Base-by-base conservation (phyloP, 179 eudicot genomes). In the Sideroxylon spinosum region DNA sequence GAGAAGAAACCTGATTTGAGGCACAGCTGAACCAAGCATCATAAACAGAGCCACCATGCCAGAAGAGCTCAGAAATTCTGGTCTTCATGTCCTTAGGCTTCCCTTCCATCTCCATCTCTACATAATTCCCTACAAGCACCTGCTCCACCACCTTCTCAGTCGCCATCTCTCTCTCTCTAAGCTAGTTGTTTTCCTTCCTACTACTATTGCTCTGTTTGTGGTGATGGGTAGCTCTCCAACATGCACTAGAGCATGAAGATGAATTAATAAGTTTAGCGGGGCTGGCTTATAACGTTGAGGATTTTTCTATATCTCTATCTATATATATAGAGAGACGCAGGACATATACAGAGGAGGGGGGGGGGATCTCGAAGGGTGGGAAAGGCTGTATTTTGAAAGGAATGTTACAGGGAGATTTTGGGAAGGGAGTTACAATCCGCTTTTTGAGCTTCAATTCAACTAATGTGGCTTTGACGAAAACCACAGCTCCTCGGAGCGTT, bases 1-100 rank as follows among this genome's bases (percentile, higher is more conserved):
- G 44, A n/a, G 2, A 7, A 56, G 55, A 49, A 57, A 93, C 98
- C 95, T 95, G 98, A 83, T 95, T 95, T 23, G 98, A 95, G 65
- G 98, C 90, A 69, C 98, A 95, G 77, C 98, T 95, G 76, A 95
- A 95, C 98, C 98, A 95, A 66, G 98, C 98, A 75, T 95, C 99
- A 75, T 93, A 95, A 50, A 88, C 90, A 12, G 99, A 95, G 71
- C 99, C 99, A 76, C 99, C 99, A 72, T 95, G 93, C 99, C 99
- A 95, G 78, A 95, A 92, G 66, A 95, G 81, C 26, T 84, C 83
- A 2, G 91, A 95, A 11, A 95, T 53, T 14, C 84, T 87, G 0
- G 93, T 55, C 78, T 90, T 95, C 37, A 93, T 61, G 73, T 81
- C 82, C 14, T 59, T 80, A 10, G 83, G 81, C 64, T 84, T 83